Conservation (phyloP, 805 yeast genomes). For the Zygoascus tannicola region DNA sequence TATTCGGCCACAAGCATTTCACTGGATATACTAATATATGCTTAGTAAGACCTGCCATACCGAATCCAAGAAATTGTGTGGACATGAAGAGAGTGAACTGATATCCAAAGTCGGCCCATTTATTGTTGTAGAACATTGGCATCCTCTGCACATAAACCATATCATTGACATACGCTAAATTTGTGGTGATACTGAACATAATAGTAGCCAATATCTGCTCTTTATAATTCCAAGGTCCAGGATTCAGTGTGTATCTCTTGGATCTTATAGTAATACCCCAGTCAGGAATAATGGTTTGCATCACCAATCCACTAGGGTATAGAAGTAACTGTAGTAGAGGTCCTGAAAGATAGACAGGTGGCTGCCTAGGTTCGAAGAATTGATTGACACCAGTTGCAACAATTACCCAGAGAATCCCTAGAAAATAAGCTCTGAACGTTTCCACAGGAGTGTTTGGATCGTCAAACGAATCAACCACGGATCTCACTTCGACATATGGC, state of each 20-base stretch:
- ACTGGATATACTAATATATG: slow-evolving; percentile 35
- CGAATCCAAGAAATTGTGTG: slow-evolving; percentile 38
- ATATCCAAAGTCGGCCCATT: slow-evolving; percentile 26
- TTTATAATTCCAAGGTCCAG: slow-evolving; percentile 54
- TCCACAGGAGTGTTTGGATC: slow-evolving; percentile 38
- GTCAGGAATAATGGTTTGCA: slow-evolving; percentile 36
- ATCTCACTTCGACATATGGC: slow-evolving; percentile 51
- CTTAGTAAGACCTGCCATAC: slow-evolving; percentile 47
- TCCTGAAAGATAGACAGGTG: slow-evolving; percentile 36
- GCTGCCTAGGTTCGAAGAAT: slow-evolving; percentile 48
- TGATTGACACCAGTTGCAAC: slow-evolving; percentile 48
- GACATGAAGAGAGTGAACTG: slow-evolving; percentile 36
- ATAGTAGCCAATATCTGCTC: slow-evolving; percentile 57
- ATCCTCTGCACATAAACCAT: slow-evolving; percentile 16
- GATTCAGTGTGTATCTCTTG: slow-evolving; percentile 36
- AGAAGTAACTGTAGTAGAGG: slow-evolving; percentile 36
- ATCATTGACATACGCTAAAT: slow-evolving; percentile 10
- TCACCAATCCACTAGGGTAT: slow-evolving; percentile 46
- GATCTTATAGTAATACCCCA: slow-evolving; percentile 36
- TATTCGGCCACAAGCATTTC: slow-evolving; percentile 40
- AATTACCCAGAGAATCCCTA: slow-evolving; percentile 35
- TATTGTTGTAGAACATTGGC: slow-evolving; percentile 18
- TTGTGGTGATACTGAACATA: slow-evolving; percentile 5
- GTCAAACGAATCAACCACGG: slow-evolving; percentile 44
- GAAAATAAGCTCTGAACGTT: slow-evolving; percentile 38